Conservation (phyloP, 352 stramenopile genomes). For the Paralagenidium karlingii region DNA sequence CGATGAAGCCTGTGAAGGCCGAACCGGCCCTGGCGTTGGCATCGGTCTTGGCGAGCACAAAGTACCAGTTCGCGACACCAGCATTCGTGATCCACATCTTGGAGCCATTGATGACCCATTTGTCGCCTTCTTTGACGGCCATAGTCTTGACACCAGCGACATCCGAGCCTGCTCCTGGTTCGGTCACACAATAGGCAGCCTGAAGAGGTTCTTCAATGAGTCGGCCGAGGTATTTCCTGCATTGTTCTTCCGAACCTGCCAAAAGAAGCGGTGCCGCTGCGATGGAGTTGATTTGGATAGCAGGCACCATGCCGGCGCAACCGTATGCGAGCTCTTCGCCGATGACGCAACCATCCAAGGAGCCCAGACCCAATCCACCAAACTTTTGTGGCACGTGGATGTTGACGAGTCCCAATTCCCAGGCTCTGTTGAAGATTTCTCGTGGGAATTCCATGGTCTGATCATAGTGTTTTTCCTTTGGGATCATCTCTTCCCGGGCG, state of each 20-base stretch:
- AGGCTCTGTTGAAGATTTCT: slow-evolving; percentile 82
- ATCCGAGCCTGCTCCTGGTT: slow-evolving; percentile 84
- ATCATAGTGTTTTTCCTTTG: slow-evolving; percentile 74
- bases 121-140: slow-evolving; percentile 87
- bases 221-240: slow-evolving; percentile 78
- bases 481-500: slow-evolving; percentile 84
- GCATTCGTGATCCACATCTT: slow-evolving; percentile 94
- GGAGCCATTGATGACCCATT: slow-evolving; percentile 87
- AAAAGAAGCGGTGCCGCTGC: slow-evolving; percentile 75
- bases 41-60: slow-evolving; percentile 87
- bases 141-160: slow-evolving; percentile 83
- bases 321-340: slow-evolving; percentile 83
- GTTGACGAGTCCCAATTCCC: slow-evolving; percentile 83
- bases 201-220: slow-evolving; percentile 74
- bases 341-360: slow-evolving; percentile 78
- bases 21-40: slow-evolving; percentile 40
- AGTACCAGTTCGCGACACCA: slow-evolving; percentile 83
- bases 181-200: slow-evolving; percentile 84
- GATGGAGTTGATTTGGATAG: slow-evolving; percentile 82
- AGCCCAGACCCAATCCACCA: slow-evolving; percentile 65
- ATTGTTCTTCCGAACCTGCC: slow-evolving; percentile 64
- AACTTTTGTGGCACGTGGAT: slow-evolving; percentile 81
- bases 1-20: slow-evolving; percentile 87
- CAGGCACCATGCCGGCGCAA: slow-evolving; percentile 85
- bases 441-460: slow-evolving; percentile 77